Conservation (phyloP, 345 rosid genomes). For the Gynandropsis gynandra region DNA sequence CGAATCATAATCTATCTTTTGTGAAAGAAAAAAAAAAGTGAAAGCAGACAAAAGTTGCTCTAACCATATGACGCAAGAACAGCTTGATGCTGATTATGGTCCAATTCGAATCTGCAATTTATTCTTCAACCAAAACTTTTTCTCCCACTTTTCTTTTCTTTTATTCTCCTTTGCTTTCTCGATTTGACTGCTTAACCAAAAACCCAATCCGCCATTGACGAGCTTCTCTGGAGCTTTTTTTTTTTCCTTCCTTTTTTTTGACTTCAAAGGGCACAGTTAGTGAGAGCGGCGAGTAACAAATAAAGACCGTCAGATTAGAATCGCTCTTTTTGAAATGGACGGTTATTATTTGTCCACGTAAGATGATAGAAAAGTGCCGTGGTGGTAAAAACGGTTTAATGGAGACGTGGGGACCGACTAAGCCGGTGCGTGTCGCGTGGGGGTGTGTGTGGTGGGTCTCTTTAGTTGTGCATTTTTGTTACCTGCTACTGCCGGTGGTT, state of each 20-base stretch:
- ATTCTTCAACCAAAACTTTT: neutral
- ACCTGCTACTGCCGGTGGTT: conserved; percentile 31
- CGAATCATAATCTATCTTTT: conserved; percentile 33
- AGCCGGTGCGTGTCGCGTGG: conserved; percentile 37
- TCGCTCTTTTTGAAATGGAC: conserved; percentile 11
- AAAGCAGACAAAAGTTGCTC: conserved; percentile 26
- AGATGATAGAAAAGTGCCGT: conserved; percentile 5
- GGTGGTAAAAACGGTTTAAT: conserved; percentile 9
- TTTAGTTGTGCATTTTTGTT: conserved; percentile 6
- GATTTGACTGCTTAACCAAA: conserved; percentile 29
- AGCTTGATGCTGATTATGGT: conserved; percentile 32
- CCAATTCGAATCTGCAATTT: conserved; percentile 9
- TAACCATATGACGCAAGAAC: conserved; percentile 26
- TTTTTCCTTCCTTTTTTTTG: conserved; percentile 1
- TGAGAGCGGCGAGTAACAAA: conserved; percentile 3
- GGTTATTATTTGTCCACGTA: conserved; percentile 23
- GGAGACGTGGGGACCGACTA: conserved; percentile 27
- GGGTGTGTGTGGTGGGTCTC: conserved; percentile 3
- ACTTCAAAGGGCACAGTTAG: conserved; percentile 1
- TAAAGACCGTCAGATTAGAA: conserved; percentile 23
- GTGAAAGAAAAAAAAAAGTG: no score
- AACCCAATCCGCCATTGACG: conserved; percentile 18
- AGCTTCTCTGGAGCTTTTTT: neutral
- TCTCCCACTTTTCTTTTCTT: neutral
- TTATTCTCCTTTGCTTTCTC: conserved; percentile 15